Evolutionary conservation across 2,329 filamentous ascomycete genomes (phyloP).

Genomic region (Westerdykella ornata): DNA sequence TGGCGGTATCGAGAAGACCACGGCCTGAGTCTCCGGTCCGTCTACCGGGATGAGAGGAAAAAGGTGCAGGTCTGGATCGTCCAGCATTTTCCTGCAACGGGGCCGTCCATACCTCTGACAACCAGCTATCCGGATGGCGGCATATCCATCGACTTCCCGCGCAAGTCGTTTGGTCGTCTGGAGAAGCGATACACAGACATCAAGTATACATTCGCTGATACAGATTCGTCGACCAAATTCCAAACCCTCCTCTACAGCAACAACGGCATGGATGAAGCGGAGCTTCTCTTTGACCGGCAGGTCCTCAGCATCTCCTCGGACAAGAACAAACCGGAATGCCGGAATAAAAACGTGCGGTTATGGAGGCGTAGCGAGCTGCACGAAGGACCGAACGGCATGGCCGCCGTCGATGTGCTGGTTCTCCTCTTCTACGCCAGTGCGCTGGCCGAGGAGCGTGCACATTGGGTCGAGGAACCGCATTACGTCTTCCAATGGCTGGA

Average conservation of each 20-base stretch:
- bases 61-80: conserved; percentile 20
- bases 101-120: conserved; percentile 27
- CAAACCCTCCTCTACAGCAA: conserved; percentile 32
- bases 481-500: conserved; percentile 28
- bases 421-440: conserved; percentile 29
- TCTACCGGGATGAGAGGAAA: conserved; percentile 22
- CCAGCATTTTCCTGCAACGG: conserved; percentile 27
- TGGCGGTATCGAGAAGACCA: too few species aligned
- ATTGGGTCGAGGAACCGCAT: conserved; percentile 33
- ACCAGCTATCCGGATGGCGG: conserved; percentile 22
- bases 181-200: conserved; percentile 25
- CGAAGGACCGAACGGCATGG: conserved; percentile 9
- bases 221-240: conserved; percentile 13
- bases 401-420: conserved; percentile 16
- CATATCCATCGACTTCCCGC: conserved; percentile 28
- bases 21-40: too few species aligned
- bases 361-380: conserved; percentile 22
- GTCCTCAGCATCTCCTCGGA: conserved; percentile 21
- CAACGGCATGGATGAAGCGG: conserved; percentile 21
- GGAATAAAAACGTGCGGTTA: conserved; percentile 24
- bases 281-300: conserved; percentile 23
- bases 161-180: conserved; percentile 19
- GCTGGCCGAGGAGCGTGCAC: conserved; percentile 20
- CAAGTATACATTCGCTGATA: conserved; percentile 21
- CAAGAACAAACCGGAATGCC: conserved; percentile 25